Percentiles rank a stretch among this genome's conserved stretches.
Conservation (phyloP, 139 green algal species). For the Coelastrella sp. region DNA sequence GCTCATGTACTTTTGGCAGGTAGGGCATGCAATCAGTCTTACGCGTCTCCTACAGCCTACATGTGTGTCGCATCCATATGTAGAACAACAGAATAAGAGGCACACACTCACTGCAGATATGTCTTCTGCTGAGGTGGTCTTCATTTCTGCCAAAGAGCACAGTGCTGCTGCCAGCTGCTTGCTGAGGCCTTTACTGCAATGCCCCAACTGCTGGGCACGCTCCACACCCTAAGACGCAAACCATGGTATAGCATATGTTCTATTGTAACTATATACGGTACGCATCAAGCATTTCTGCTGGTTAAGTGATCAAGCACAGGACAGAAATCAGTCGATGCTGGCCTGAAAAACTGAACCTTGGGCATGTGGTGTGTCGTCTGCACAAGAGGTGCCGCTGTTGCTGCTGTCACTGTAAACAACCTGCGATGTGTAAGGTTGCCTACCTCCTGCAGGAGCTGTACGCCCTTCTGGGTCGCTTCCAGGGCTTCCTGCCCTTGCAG, state of each 20-base stretch:
- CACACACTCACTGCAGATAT: slow-evolving; percentile 19
- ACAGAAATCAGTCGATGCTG: no score
- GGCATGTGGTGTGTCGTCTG: no score
- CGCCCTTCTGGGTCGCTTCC: slow-evolving; percentile 47
- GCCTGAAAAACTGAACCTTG: no score
- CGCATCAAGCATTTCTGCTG: no score
- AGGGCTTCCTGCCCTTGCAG: slow-evolving; percentile 60
- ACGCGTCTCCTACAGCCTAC: no score
- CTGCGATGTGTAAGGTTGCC: neutral
- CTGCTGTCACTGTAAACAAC: no score
- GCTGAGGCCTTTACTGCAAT: slow-evolving; percentile 30
- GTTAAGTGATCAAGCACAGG: no score
- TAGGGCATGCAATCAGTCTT: no score
- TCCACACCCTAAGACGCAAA: slow-evolving; percentile 38
- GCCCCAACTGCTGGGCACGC: neutral
- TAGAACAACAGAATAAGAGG: neutral
- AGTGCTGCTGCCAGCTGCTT: slow-evolving; percentile 63
- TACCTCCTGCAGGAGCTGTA: slow-evolving; percentile 57
- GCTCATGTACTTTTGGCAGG: neutral
- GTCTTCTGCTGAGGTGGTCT: slow-evolving; percentile 55
- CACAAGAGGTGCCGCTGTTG: no score
- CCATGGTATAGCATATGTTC: no score
- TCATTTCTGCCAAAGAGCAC: slow-evolving; percentile 77
- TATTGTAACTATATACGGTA: no score
- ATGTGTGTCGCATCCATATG: no score